These are phyloP conservation scores for Cordyceps farinosa DNA, from an alignment of 2,329 filamentous ascomycete genomes.

Conservation along the genomic window DNA sequence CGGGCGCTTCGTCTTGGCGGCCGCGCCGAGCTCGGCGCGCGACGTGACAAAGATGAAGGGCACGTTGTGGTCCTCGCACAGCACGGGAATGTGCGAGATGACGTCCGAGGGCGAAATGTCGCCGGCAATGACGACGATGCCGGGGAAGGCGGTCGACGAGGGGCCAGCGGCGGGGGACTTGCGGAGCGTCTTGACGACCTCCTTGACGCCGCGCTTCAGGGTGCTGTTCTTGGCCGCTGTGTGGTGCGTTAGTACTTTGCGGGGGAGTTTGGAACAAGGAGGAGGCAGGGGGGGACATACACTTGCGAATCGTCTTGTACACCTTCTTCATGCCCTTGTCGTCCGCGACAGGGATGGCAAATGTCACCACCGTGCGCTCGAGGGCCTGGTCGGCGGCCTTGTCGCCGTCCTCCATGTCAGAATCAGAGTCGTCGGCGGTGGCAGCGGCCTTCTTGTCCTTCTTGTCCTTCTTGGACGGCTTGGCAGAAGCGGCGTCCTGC, in stretches of 20 bases:
- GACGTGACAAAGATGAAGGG: slow-evolving; percentile 94
- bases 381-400: slow-evolving; percentile 36
- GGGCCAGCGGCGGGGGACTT: slow-evolving; percentile 73
- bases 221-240: slow-evolving; percentile 91
- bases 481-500: slow-evolving; percentile 45
- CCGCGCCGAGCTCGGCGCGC: slow-evolving; percentile 88
- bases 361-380: slow-evolving; percentile 68
- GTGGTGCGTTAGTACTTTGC: background rate
- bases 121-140: slow-evolving; percentile 86
- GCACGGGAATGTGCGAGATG: slow-evolving; percentile 94
- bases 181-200: slow-evolving; percentile 96
- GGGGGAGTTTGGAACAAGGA: background rate
- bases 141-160: slow-evolving; percentile 59
- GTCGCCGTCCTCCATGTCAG: slow-evolving; percentile 39
- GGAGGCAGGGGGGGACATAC: slow-evolving; percentile 36
- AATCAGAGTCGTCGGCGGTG: slow-evolving; percentile 42
- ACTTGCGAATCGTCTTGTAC: slow-evolving; percentile 54
- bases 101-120: slow-evolving; percentile 99
- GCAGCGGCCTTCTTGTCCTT: slow-evolving; percentile 30
- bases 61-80: slow-evolving; percentile 97
- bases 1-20: slow-evolving; percentile 90
- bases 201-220: slow-evolving; percentile 96
- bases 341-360: slow-evolving; percentile 75
- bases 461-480: slow-evolving; percentile 26
- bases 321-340: slow-evolving; percentile 69